These are phyloP conservation scores for Musa beccarii DNA, from an alignment of 176 grass and related monocot species.

Conservation along the genomic window DNA sequence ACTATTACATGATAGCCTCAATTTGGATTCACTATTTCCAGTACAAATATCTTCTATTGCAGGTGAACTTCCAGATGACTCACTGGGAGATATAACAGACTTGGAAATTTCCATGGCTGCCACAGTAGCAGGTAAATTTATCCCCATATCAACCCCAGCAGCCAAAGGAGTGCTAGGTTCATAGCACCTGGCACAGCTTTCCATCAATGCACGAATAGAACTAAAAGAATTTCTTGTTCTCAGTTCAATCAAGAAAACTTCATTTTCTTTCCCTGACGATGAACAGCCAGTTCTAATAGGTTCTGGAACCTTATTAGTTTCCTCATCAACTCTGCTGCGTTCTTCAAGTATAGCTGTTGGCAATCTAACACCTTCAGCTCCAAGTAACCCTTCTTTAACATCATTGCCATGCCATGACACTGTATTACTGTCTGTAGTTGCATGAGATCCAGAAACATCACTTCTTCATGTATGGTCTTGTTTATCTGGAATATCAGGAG, in stretches of 20 bases:
- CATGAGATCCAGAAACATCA: conserved; percentile 27
- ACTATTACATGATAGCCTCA: conserved; percentile 29
- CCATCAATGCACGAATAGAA: conserved; percentile 73
- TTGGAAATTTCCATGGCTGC: conserved; percentile 77
- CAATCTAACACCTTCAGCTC: conserved; percentile 54
- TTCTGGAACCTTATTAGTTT: conserved; percentile 35
- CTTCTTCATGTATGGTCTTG: conserved; percentile 55
- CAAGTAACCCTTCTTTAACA: conserved; percentile 40
- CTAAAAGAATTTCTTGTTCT: conserved; percentile 44
- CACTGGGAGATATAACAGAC: conserved; percentile 46
- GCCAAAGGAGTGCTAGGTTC: conserved; percentile 46
- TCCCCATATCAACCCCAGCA: conserved; percentile 63
- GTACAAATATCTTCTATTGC: conserved; percentile 30
- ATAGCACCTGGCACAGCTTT: conserved; percentile 68
- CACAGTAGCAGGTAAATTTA: conserved; percentile 91
- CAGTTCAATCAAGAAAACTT: conserved; percentile 22
- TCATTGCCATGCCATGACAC: conserved; percentile 50
- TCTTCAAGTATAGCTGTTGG: conserved; percentile 37
- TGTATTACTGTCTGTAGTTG: conserved; percentile 39
- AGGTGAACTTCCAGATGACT: conserved; percentile 35
- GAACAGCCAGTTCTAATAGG: conserved; percentile 29
- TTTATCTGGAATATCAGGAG: conserved; percentile 49
- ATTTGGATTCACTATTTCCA: conserved; percentile 30
- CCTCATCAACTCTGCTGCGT: conserved; percentile 27
- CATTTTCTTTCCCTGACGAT: conserved; percentile 42